A percentile compares a stretch with the other conserved stretches of the same genome.
phyloP scores from a whole-genome alignment of 1,284 basidiomycete genomes.

The Boletus albobrunnescens region DNA sequence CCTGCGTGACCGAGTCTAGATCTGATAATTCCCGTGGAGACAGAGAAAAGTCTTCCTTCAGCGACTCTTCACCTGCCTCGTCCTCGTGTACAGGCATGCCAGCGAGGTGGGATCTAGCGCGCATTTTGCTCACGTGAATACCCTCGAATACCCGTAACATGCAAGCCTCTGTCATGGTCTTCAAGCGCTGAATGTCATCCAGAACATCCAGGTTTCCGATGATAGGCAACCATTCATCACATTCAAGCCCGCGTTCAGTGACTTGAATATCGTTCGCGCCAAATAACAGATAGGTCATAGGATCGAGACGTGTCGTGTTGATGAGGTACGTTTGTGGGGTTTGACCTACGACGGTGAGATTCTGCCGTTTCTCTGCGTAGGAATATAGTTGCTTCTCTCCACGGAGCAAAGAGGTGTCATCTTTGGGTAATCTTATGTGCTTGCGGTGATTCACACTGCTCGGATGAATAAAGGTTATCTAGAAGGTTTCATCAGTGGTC shows the following conservation, averaged over 20 bases:
- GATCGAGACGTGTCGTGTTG: constrained; percentile 83
- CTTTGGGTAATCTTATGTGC: constrained; percentile 44
- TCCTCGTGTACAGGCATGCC: constrained; percentile 47
- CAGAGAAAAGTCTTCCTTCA: constrained; percentile 47
- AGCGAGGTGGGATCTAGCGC: constrained; percentile 33
- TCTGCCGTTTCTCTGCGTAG: constrained; percentile 83
- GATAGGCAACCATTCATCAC: constrained; percentile 90
- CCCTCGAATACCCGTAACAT: constrained; percentile 93
- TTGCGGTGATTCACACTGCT: constrained; percentile 84
- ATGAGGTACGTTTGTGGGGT: constrained; percentile 71
- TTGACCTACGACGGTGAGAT: constrained; percentile 50
- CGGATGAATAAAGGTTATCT: constrained; percentile 77
- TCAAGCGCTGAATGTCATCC: constrained; percentile 84
- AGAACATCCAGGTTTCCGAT: constrained; percentile 74
- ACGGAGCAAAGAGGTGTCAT: constrained; percentile 35
- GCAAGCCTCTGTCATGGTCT: constrained; percentile 77
- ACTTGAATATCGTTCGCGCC: constrained; percentile 79
- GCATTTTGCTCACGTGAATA: constrained; percentile 51
- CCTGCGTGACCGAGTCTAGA: constrained; percentile 68
- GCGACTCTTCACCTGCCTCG: constrained; percentile 58
- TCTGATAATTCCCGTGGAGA: constrained; percentile 67
- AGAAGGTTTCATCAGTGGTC: constrained; percentile 11
- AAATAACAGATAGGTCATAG: constrained; percentile 89
- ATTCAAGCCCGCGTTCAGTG: constrained; percentile 69
- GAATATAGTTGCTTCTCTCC: constrained; percentile 80